phyloP scores from a whole-genome alignment of 2,329 filamentous ascomycete genomes.

The Stachybotrys chlorohalonatus region DNA sequence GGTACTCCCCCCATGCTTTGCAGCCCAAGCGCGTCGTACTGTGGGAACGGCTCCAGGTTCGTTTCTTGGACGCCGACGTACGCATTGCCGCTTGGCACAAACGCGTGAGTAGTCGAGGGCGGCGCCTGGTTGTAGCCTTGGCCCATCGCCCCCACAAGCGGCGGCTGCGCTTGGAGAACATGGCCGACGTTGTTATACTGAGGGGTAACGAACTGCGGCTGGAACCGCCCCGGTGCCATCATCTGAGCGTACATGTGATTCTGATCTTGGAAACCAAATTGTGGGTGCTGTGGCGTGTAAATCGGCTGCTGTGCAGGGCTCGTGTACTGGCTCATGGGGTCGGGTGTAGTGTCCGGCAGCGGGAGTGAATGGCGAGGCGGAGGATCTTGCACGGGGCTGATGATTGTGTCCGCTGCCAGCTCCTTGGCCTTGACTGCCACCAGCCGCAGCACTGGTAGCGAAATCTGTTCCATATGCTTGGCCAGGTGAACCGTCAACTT shows the following conservation, averaged over 20 bases:
- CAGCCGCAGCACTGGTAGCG: conserved; percentile 64
- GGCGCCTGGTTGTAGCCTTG: conserved; percentile 13
- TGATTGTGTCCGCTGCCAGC: conserved; percentile 52
- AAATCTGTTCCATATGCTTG: conserved; percentile 90
- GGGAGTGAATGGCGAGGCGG: conserved; percentile 27
- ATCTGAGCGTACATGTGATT: conserved; percentile 14
- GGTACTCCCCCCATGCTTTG: conserved; percentile 14
- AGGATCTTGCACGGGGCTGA: conserved; percentile 56
- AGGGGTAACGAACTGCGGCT: conserved; percentile 14
- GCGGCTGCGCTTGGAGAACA: conserved; percentile 10
- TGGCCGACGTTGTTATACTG: conserved; percentile 18
- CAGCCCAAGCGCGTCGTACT: conserved; percentile 22
- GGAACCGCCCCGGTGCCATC: conserved; percentile 15
- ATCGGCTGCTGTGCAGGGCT: conserved; percentile 4
- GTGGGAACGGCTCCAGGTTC: conserved; percentile 20
- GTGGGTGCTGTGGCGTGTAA: conserved; percentile 9
- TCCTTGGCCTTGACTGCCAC: conserved; percentile 37
- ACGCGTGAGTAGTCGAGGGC: conserved; percentile 13
- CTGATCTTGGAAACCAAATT: conserved; percentile 7
- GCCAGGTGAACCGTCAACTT: conserved; percentile 88
- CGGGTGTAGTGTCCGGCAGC: conserved; percentile 8
- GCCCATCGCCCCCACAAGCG: conserved; percentile 14
- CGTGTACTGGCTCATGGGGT: neutral
- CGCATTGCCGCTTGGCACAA: conserved; percentile 9
- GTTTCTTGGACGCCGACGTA: conserved; percentile 16